Conservation (phyloP, 2,329 filamentous ascomycete species). For the Nothophoma quercina region DNA sequence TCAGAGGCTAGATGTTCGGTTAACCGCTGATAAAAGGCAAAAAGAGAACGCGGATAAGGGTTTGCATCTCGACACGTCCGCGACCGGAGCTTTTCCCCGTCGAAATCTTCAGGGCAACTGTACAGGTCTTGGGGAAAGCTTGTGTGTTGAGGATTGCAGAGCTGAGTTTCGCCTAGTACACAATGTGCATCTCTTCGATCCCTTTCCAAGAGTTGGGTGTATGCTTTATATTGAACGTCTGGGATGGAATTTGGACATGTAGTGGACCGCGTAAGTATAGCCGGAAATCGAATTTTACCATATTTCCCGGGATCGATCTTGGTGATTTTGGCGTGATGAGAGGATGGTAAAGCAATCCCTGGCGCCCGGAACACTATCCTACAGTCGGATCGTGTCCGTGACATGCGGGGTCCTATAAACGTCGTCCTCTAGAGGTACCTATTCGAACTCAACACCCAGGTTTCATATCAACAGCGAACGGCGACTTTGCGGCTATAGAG, state of each 20-base stretch:
- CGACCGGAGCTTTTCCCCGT: background rate
- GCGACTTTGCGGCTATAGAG: background rate
- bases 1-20: background rate
- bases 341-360: constrained; percentile 1
- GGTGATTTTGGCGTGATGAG: background rate
- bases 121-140: background rate
- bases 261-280: too few relatives aligned
- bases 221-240: too few relatives aligned
- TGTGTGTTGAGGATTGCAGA: background rate
- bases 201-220: too few relatives aligned
- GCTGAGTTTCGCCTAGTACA: background rate
- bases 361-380: background rate
- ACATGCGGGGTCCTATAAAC: background rate
- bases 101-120: background rate
- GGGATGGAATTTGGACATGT: too few relatives aligned
- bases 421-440: background rate
- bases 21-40: background rate
- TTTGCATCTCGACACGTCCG: background rate
- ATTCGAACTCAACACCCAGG: background rate
- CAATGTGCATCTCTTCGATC: too few relatives aligned
- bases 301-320: too few relatives aligned
- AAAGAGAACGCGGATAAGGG: background rate
- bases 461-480: background rate
- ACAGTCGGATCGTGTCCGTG: background rate
- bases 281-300: too few relatives aligned